phyloP scores from a whole-genome alignment of 2,329 filamentous ascomycete genomes.

The Epichloe gansuensis region DNA sequence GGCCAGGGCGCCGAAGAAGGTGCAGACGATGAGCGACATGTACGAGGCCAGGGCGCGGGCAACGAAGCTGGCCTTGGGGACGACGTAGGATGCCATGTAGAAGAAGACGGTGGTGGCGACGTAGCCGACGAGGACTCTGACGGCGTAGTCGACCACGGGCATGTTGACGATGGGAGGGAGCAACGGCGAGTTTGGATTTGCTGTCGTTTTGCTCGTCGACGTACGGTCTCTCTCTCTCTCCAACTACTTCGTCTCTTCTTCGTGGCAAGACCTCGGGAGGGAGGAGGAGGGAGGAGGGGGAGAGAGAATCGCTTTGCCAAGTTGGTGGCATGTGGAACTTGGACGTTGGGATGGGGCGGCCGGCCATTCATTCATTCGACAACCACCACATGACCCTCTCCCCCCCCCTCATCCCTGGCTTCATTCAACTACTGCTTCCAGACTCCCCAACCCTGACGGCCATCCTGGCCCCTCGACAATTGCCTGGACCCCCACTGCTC shows the following conservation, averaged over 20 bases:
- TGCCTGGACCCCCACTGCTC: too few relatives aligned
- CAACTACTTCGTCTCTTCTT: neutral
- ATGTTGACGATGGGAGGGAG: conserved; percentile 1
- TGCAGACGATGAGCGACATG: conserved; percentile 43
- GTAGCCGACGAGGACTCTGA: conserved; percentile 40
- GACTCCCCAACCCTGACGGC: too few relatives aligned
- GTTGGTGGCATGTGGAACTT: too few relatives aligned
- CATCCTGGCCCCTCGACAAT: too few relatives aligned
- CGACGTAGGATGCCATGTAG: conserved; percentile 47
- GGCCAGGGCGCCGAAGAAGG: conserved; percentile 63
- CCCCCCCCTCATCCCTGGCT: too few relatives aligned
- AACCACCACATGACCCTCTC: too few relatives aligned
- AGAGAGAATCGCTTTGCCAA: neutral
- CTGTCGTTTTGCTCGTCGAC: neutral
- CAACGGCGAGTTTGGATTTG: neutral
- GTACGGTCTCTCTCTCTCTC: neutral
- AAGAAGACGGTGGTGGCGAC: conserved; percentile 38
- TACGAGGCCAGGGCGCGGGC: conserved; percentile 57
- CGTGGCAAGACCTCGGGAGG: neutral
- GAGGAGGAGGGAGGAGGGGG: neutral
- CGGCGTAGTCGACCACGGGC: conserved; percentile 22
- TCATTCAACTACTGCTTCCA: too few relatives aligned
- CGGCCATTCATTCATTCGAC: too few relatives aligned
- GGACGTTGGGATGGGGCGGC: too few relatives aligned
- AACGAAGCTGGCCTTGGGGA: conserved; percentile 50